Conservation (phyloP, 1,139 yeast genomes). For the Arxiozyma bovina region DNA sequence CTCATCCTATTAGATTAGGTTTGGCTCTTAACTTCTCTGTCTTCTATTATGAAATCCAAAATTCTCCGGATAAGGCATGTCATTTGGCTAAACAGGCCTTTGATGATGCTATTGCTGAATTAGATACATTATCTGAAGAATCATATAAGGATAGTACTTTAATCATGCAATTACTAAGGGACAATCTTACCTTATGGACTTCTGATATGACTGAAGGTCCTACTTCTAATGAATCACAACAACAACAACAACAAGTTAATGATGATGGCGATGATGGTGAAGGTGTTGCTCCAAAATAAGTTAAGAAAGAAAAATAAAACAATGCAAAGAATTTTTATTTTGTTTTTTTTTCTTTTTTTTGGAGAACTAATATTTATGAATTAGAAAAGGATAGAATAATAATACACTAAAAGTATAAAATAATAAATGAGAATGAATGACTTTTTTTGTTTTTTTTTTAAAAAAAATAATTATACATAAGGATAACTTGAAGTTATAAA, state of each 20-base stretch:
- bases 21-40: slow-evolving; percentile 96
- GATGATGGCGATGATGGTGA: slow-evolving; percentile 42
- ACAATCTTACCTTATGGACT: slow-evolving; percentile 97
- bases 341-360: not conserved
- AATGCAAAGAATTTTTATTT: not conserved
- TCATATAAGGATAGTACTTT: slow-evolving; percentile 96
- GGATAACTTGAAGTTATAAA: not conserved
- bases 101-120: slow-evolving; percentile 97
- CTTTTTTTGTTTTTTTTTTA: too few relatives aligned
- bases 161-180: slow-evolving; percentile 97
- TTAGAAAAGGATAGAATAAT: not conserved
- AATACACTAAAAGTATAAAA: not conserved
- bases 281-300: slow-evolving; percentile 26
- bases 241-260: slow-evolving; percentile 32
- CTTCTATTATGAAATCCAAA: slow-evolving; percentile 94
- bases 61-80: slow-evolving; percentile 97
- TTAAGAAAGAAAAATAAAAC: not conserved
- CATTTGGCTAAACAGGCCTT: slow-evolving; percentile 98
- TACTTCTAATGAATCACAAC: slow-evolving; percentile 6
- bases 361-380: not conserved
- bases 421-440: too few relatives aligned
- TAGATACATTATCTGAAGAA: slow-evolving; percentile 95
- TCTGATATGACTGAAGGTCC: slow-evolving; percentile 82
- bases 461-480: not conserved
- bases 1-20: slow-evolving; percentile 97